These are phyloP conservation scores for Sextonia rubra DNA, from an alignment of 164 flowering plant species.

Conservation along the genomic window DNA sequence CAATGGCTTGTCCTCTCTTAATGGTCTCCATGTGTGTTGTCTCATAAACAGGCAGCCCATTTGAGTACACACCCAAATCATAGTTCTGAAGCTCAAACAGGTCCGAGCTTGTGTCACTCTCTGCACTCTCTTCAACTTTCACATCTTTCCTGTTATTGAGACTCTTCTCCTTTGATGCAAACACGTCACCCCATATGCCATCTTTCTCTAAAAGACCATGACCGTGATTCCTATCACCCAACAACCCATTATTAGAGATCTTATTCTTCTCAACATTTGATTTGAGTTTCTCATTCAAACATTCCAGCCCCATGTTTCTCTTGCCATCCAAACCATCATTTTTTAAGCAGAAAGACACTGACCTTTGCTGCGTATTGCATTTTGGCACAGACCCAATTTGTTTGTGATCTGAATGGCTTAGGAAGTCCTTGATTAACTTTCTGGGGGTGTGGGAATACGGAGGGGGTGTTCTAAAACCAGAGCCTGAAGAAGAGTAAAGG, in stretches of 20 bases:
- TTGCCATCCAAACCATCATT: slow-evolving; percentile 16
- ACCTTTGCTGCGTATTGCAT: slow-evolving; percentile 19
- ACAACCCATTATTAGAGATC: slow-evolving; percentile 3
- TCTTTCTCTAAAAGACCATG: background rate
- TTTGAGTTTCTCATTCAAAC: slow-evolving; percentile 37
- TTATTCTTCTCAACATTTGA: slow-evolving; percentile 29
- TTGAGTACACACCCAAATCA: slow-evolving; percentile 54
- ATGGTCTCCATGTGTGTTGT: slow-evolving; percentile 62
- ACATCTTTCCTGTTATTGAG: slow-evolving; percentile 8
- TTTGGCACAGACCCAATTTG: slow-evolving; percentile 22
- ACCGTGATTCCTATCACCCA: slow-evolving; percentile 9
- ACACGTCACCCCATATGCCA: slow-evolving; percentile 13
- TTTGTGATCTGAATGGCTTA: slow-evolving; percentile 35
- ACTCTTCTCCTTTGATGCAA: slow-evolving; percentile 23
- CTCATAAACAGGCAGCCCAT: slow-evolving; percentile 76
- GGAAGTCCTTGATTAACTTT: slow-evolving; percentile 37
- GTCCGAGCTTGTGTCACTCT: slow-evolving; percentile 93
- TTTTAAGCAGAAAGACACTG: slow-evolving; percentile 12
- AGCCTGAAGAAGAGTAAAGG: slow-evolving; percentile 30
- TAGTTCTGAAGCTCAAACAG: slow-evolving; percentile 74
- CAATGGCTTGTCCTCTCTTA: slow-evolving; percentile 25
- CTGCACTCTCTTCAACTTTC: slow-evolving; percentile 46
- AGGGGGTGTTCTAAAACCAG: slow-evolving; percentile 64
- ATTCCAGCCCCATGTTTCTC: slow-evolving; percentile 20
- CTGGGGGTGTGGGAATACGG: slow-evolving; percentile 35